Base-by-base conservation (phyloP, 768 basidiomycete species). In the Rhodotorula paludigena region DNA sequence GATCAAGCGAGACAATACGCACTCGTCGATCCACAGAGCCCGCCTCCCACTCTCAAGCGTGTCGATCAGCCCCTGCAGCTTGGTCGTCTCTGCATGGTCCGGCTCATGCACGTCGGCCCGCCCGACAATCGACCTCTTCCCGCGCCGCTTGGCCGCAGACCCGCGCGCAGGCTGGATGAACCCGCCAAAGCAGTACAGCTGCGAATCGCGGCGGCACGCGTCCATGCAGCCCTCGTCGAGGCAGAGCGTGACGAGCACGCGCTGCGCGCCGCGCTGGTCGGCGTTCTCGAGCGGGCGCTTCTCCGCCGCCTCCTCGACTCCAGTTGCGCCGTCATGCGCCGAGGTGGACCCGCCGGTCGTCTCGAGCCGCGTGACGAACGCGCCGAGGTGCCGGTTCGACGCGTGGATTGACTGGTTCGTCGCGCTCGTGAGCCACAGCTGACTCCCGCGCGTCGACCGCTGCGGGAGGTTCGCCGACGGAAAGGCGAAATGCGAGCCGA, bases 371-470 rank as follows among this genome's bases (percentile, higher is more conserved):
- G 12, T 5, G 42, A 44, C 21, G 30, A 65, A 65, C 7, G 52
- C 52, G 42, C 38, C 42, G 52, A 65, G 57, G 51, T 65, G 64
- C 15, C 35, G 41, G 2, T 42, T 36, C 10, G 52, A 36, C 42
- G 39, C n/a, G 14, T 38, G 44, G 42, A 65, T 44, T 2, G 44
- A 48, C 21, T 44, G 25, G 58, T 48, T 58, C n/a, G 52, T 47
- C 11, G 64, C 64, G 5, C 52, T 48, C 28, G 52, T 65, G 42
- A 65, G 35, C 64, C 64, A 65, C 7, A 65, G 58, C 48, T 65
- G 64, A 11, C 52, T 61, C 30, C 60, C 60, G 5, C 11, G 21
- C 23, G 38, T n/a, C 18, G 48, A 3, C 4, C 49, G 36, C 14
- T 30, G 39, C 9, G 49, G 41, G n/a, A 39, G 21, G 44, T 54